Conservation (phyloP, 139 green algal genomes). For the Diplosphaera chodatii region DNA sequence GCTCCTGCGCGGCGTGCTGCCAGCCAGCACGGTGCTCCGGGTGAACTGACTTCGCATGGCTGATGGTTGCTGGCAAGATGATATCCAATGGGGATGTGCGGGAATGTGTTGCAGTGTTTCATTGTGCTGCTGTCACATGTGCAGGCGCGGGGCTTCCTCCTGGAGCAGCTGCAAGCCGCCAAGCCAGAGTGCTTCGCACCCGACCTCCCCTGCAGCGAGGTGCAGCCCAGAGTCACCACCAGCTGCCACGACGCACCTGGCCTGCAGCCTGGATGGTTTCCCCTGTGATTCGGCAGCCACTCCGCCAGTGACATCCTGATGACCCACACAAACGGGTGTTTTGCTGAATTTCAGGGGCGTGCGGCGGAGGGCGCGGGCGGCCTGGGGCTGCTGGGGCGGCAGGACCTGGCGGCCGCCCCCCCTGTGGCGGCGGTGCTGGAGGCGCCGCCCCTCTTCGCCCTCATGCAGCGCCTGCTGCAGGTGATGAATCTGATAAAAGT, state of each 20-base stretch:
- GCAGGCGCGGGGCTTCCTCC: constrained; percentile 2
- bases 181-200: constrained; percentile 7
- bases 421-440: constrained; percentile 13
- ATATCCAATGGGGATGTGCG: no score
- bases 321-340: not conserved
- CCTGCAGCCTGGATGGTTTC: no score
- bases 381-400: constrained; percentile 18
- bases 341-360: not conserved
- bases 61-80: no score
- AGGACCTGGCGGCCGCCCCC: constrained; percentile 12
- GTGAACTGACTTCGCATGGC: no score
- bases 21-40: not conserved
- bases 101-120: no score
- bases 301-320: not conserved
- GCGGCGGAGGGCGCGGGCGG: not conserved
- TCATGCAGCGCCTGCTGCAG: constrained; percentile 10
- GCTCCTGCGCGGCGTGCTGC: constrained; percentile 4
- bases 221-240: no score
- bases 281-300: no score
- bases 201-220: not conserved
- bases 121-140: not conserved
- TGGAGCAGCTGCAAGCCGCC: not conserved
- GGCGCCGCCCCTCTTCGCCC: not conserved
- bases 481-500: no score
- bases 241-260: no score